phyloP scores from a whole-genome alignment of 108 stramenopile genomes.

The Fragilaria radians region DNA sequence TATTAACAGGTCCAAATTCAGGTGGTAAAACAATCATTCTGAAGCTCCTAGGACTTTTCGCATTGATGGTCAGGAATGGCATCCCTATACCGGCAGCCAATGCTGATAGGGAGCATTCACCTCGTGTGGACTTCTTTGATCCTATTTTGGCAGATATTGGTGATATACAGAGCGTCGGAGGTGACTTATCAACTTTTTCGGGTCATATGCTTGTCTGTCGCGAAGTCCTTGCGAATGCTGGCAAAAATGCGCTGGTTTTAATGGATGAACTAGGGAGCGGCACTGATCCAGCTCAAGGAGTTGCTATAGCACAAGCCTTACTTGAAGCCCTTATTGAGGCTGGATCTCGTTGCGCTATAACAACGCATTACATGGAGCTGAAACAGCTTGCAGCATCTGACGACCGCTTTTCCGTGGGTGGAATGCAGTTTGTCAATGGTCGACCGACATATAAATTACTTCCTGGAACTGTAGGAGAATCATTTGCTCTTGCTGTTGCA shows the following conservation, averaged over 20 bases:
- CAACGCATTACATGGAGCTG: slow-evolving; percentile 89
- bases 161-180: slow-evolving; percentile 87
- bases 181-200: slow-evolving; percentile 91
- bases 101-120: slow-evolving; percentile 24
- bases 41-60: slow-evolving; percentile 85
- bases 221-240: slow-evolving; percentile 62
- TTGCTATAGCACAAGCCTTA: slow-evolving; percentile 90
- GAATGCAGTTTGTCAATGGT: slow-evolving; percentile 89
- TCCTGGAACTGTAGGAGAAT: slow-evolving; percentile 89
- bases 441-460: slow-evolving; percentile 86
- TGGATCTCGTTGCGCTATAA: slow-evolving; percentile 84
- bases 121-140: slow-evolving; percentile 79
- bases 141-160: slow-evolving; percentile 93
- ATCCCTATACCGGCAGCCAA: slow-evolving; percentile 75
- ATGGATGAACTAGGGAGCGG: slow-evolving; percentile 95
- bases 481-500: slow-evolving; percentile 86
- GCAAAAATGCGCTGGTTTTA: slow-evolving; percentile 71
- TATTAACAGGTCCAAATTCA: slow-evolving; percentile 88
- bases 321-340: slow-evolving; percentile 83
- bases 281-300: slow-evolving; percentile 93
- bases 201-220: slow-evolving; percentile 88
- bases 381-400: slow-evolving; percentile 89
- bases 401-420: slow-evolving; percentile 78
- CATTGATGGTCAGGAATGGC: slow-evolving; percentile 82
- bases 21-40: slow-evolving; percentile 93